These are phyloP conservation scores for Geotrichum restrictum DNA, from an alignment of 1,139 yeast genomes.

Conservation along the genomic window DNA sequence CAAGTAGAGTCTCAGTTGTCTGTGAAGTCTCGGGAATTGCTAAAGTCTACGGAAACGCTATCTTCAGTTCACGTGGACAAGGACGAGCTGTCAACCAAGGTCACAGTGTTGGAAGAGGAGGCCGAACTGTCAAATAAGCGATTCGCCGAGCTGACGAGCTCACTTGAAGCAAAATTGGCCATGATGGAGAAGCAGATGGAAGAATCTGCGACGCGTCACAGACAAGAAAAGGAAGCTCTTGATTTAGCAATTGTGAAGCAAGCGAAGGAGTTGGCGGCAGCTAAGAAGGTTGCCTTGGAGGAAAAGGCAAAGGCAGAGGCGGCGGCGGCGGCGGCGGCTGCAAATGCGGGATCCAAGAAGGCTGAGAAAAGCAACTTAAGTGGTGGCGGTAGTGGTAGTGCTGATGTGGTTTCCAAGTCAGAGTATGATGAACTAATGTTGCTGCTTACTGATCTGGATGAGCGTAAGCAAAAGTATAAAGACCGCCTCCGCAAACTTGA, in stretches of 20 bases:
- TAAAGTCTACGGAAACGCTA: constrained; percentile 21
- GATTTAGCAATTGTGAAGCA: constrained; percentile 10
- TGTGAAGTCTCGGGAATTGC: constrained; percentile 18
- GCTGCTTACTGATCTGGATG: constrained; percentile 70
- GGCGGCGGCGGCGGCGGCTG: no score
- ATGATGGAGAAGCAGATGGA: constrained; percentile 12
- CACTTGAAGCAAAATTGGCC: neutral
- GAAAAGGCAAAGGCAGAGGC: constrained; percentile 13
- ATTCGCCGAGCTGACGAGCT: neutral
- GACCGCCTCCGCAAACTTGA: constrained; percentile 49
- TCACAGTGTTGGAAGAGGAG: constrained; percentile 21
- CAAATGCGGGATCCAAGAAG: constrained; percentile 1
- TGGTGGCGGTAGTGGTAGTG: constrained; percentile 6
- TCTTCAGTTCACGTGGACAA: constrained; percentile 21
- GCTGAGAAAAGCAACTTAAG: no score
- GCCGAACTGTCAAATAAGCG: constrained; percentile 12
- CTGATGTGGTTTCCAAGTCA: constrained; percentile 48
- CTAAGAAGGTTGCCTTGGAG: constrained; percentile 22
- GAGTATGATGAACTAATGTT: constrained; percentile 77
- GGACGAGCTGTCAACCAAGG: constrained; percentile 20
- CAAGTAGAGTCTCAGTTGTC: constrained; percentile 20
- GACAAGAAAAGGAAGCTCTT: constrained; percentile 16
- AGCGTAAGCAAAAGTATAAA: constrained; percentile 59
- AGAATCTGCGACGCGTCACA: constrained; percentile 3
- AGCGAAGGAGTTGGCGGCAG: constrained; percentile 14